A percentile compares a stretch with the other conserved stretches of the same genome.
These are phyloP conservation scores for Yarrowia yakushimensis DNA, from an alignment of 805 yeast species.

Conservation along the genomic window DNA sequence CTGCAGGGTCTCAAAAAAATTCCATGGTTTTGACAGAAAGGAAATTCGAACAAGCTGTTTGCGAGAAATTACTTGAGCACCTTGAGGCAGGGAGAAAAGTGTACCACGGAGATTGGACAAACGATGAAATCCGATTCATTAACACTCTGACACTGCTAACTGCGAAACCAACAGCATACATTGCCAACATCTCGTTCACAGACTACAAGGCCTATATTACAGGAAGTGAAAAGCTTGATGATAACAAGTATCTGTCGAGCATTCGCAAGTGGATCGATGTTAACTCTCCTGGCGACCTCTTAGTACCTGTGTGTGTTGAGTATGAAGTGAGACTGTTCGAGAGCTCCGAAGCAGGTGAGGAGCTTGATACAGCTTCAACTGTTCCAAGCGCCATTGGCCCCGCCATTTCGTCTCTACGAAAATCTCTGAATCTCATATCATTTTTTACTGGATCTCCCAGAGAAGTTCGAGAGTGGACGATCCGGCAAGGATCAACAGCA, in stretches of 20 bases:
- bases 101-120: constrained; percentile 57
- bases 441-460: constrained; percentile 83
- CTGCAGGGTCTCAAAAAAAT: constrained; percentile 29
- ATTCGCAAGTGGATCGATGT: constrained; percentile 64
- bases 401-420: constrained; percentile 65
- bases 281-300: constrained; percentile 62
- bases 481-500: constrained; percentile 69
- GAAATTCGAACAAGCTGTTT: constrained; percentile 41
- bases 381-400: constrained; percentile 41
- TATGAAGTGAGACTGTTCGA: constrained; percentile 60
- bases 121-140: constrained; percentile 61
- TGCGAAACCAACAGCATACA: constrained; percentile 80
- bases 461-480: constrained; percentile 88
- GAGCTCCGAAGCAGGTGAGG: constrained; percentile 41
- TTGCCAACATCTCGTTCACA: constrained; percentile 67
- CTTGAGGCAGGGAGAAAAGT: constrained; percentile 64
- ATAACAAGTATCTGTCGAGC: constrained; percentile 48
- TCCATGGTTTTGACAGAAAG: constrained; percentile 39
- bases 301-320: constrained; percentile 69
- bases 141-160: constrained; percentile 73
- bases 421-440: constrained; percentile 65
- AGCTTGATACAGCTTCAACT: constrained; percentile 32
- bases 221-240: constrained; percentile 33
- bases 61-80: constrained; percentile 43
- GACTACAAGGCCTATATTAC: constrained; percentile 50